Conservation (phyloP, 2,329 filamentous ascomycete species). For the Grosmannia clavigera region DNA sequence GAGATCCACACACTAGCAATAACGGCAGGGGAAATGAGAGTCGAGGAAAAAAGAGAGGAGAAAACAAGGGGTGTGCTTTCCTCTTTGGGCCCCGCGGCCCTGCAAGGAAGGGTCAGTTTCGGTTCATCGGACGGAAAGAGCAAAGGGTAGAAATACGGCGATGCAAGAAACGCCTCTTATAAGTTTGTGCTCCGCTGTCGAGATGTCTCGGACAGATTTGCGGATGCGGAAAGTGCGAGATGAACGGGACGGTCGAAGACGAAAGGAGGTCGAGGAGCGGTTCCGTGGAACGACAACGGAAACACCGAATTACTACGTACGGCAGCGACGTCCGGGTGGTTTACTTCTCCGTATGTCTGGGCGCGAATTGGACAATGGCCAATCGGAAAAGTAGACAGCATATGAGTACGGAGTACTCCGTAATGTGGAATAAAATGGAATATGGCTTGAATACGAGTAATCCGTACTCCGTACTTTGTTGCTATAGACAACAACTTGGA, state of each 20-base stretch:
- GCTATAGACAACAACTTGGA: background rate
- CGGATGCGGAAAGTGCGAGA: background rate
- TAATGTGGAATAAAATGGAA: background rate
- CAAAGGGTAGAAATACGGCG: background rate
- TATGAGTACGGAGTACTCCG: background rate
- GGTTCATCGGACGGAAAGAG: background rate
- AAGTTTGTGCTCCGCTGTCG: background rate
- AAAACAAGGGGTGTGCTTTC: background rate
- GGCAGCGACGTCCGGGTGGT: background rate
- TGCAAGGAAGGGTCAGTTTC: background rate
- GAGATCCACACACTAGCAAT: background rate
- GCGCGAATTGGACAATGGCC: background rate
- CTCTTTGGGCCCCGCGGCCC: background rate
- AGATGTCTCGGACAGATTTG: background rate
- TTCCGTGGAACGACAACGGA: background rate
- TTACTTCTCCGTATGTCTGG: background rate
- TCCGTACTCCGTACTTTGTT: background rate
- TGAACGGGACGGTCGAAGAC: background rate
- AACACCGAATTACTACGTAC: background rate
- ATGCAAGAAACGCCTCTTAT: background rate
- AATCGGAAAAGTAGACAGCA: background rate
- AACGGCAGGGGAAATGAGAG: background rate
- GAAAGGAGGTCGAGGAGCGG: background rate
- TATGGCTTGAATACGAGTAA: background rate
- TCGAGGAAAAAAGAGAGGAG: background rate